phyloP scores from a whole-genome alignment of 805 yeast genomes.

The Zygosaccharomyces lentus region DNA sequence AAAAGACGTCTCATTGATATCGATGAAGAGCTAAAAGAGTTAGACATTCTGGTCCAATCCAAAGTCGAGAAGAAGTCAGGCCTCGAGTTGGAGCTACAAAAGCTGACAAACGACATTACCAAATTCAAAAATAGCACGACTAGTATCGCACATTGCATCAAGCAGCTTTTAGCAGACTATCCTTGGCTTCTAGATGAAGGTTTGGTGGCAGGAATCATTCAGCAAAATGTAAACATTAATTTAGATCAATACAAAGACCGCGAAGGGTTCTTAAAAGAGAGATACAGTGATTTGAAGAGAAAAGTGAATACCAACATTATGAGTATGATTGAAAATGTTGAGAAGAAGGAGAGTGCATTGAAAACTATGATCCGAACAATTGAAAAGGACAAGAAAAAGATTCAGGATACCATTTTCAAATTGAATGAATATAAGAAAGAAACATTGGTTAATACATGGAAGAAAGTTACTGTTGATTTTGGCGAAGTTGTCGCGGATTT shows the following conservation, averaged over 20 bases:
- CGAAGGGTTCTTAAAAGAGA: constrained; percentile 50
- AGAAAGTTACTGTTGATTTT: constrained; percentile 81
- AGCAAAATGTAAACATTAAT: constrained; percentile 59
- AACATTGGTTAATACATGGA: constrained; percentile 79
- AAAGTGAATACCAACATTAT: constrained; percentile 81
- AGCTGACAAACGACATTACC: constrained; percentile 51
- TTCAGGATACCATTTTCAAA: constrained; percentile 79
- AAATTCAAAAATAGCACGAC: constrained; percentile 40
- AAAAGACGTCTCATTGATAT: constrained; percentile 58
- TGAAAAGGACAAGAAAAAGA: constrained; percentile 83
- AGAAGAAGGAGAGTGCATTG: constrained; percentile 75
- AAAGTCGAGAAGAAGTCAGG: constrained; percentile 42
- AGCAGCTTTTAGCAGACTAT: constrained; percentile 48
- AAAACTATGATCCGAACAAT: constrained; percentile 79
- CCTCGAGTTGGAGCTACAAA: constrained; percentile 49
- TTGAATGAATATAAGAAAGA: constrained; percentile 81
- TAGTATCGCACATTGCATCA: constrained; percentile 39
- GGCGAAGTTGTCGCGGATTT: constrained; percentile 86
- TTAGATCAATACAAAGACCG: constrained; percentile 58
- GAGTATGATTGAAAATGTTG: constrained; percentile 89
- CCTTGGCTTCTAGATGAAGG: constrained; percentile 72
- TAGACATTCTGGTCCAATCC: constrained; percentile 43
- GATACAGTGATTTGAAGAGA: constrained; percentile 65
- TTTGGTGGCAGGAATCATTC: constrained; percentile 51
- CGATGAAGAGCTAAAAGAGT: constrained; percentile 69